Evolutionary conservation across 805 yeast genomes (phyloP), one percentile per base, ranked within the genome.

Genomic region (Zygoascus bituminiphila): DNA sequence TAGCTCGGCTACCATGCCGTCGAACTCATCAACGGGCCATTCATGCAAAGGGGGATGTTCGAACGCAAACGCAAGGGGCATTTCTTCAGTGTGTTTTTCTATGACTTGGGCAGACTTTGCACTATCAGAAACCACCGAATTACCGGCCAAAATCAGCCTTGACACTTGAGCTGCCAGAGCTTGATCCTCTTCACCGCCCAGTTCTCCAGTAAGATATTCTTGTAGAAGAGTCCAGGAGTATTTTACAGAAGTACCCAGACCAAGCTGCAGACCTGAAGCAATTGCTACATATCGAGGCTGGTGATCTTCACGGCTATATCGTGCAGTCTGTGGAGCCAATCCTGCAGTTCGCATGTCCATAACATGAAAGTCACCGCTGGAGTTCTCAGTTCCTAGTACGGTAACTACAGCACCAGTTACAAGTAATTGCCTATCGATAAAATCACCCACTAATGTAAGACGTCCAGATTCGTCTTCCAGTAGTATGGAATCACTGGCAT

Each of bases 381-480:
- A 79, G 7, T 84, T 73, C 61, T 89, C 96, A 68, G 86, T 80
- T 0, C 98, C 98, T 9, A 88, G 63, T 0, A 88, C 76, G 0
- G 91, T 98, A 6, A 88, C 78, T 0, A 89, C 82, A n/a, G 81
- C 75, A 3, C 98, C 98, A 0, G 97, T 93, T 0, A 89, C 95
- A 22, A 91, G 69, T 2, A 82, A 75, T 19, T 49, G 46, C 6
- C 47, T 15, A 45, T 70, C 69, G 39, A 84, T 72, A 26, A 81
- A 64, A 15, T 75, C 73, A 22, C 88, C 89, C 44, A 77, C 80
- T 20, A 93, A 66, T 26, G 79, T 63, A 5, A 95, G 82, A 45
- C 98, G 72, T 2, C 98, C 98, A 48, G 88, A 80, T 59, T 88
- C 96, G 65, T 93, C 98, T 63, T 93, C 98, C 31, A 93, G 62